These are phyloP conservation scores for Astraeus odoratus DNA, from an alignment of 768 basidiomycete genomes.

Conservation along the genomic window DNA sequence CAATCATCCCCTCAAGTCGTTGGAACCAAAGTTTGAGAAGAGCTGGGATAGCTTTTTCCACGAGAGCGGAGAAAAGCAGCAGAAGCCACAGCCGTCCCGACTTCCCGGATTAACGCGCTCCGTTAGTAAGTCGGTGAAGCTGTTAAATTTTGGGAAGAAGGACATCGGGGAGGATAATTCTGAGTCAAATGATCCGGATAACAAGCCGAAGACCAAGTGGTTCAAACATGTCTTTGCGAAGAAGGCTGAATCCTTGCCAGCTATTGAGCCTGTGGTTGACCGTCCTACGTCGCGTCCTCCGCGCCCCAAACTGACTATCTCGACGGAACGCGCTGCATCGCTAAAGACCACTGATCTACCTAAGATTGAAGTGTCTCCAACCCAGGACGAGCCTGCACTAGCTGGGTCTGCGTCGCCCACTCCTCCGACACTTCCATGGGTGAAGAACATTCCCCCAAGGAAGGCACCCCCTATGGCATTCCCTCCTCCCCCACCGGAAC, in stretches of 20 bases:
- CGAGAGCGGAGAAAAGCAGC: constrained; percentile 11
- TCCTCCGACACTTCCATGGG: constrained; percentile 20
- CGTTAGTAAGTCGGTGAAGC: constrained; percentile 31
- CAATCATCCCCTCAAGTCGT: constrained; percentile 18
- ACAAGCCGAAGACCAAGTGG: constrained; percentile 26
- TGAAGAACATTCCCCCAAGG: constrained; percentile 18
- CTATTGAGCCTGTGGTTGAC: constrained; percentile 16
- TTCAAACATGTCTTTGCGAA: constrained; percentile 29
- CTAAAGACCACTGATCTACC: constrained; percentile 21
- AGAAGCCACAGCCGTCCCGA: constrained; percentile 12
- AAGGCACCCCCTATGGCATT: constrained; percentile 30
- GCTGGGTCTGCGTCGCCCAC: constrained; percentile 28
- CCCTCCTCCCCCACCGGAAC: constrained; percentile 25
- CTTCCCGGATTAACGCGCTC: constrained; percentile 19
- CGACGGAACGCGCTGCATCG: constrained; percentile 33
- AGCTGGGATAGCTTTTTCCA: constrained; percentile 43
- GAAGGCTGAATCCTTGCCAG: constrained; percentile 10
- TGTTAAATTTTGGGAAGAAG: constrained; percentile 41
- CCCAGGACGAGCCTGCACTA: constrained; percentile 19
- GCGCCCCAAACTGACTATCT: constrained; percentile 36
- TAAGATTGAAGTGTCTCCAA: constrained; percentile 22
- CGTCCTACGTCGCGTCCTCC: constrained; percentile 10
- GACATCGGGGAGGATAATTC: constrained; percentile 21
- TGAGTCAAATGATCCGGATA: constrained; percentile 18
- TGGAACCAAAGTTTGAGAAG: constrained; percentile 29